These are phyloP conservation scores for Calonectria pauciramosa DNA, from an alignment of 2,329 filamentous ascomycete species.

Conservation along the genomic window DNA sequence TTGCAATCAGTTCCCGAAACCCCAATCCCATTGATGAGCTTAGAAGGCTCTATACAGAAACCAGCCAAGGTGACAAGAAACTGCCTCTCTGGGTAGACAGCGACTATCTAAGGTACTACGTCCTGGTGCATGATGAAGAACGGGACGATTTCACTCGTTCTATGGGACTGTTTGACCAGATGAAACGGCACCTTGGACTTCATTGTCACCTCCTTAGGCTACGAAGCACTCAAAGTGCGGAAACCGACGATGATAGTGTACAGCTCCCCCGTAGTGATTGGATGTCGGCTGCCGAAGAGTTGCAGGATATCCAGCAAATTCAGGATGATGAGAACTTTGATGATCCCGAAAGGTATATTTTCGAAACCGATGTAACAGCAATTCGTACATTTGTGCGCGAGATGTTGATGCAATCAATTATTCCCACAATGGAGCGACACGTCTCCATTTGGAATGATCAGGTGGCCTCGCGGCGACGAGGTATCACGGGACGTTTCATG, in stretches of 20 bases:
- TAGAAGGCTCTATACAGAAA: conserved; percentile 85
- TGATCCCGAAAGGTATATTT: conserved; percentile 82
- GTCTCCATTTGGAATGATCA: conserved; percentile 97
- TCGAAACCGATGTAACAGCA: conserved; percentile 91
- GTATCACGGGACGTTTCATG: conserved; percentile 93
- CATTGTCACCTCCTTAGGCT: conserved; percentile 94
- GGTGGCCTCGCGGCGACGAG: conserved; percentile 89
- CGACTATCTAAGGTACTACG: conserved; percentile 95
- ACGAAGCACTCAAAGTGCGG: conserved; percentile 85
- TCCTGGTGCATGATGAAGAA: conserved; percentile 96
- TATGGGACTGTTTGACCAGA: conserved; percentile 93
- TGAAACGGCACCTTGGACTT: conserved; percentile 98
- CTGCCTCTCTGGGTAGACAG: conserved; percentile 90
- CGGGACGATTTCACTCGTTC: conserved; percentile 92
- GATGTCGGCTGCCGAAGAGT: conserved; percentile 89
- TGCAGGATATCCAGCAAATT: conserved; percentile 78
- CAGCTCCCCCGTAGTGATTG: conserved; percentile 87
- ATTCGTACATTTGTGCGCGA: conserved; percentile 92
- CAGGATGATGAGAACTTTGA: conserved; percentile 78
- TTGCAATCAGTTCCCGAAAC: conserved; percentile 94
- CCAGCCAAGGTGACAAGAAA: conserved; percentile 80
- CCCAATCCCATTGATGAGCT: conserved; percentile 88
- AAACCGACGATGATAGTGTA: conserved; percentile 92
- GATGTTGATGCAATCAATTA: conserved; percentile 93
- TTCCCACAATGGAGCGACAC: conserved; percentile 96